A percentile compares a stretch with the other conserved stretches of the same genome.
phyloP scores from a whole-genome alignment of 768 basidiomycete species.

The Kwoniella dendrophila region DNA sequence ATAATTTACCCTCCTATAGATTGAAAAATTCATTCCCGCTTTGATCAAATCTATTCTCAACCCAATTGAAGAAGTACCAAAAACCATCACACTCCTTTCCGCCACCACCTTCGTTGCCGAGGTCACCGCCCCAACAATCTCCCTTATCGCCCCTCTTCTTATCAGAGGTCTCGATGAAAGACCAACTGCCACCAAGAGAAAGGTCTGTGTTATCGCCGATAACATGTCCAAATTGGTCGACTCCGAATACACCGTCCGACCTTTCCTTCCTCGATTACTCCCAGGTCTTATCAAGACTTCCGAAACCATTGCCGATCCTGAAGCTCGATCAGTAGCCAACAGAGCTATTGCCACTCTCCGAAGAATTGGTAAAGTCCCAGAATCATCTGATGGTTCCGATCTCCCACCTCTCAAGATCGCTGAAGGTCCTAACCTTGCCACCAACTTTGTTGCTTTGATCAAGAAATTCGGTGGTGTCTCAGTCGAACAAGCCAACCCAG shows the following conservation, averaged over 20 bases:
- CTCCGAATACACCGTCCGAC: conserved; percentile 89
- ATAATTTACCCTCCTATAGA: conserved; percentile 36
- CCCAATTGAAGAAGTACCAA: conserved; percentile 98
- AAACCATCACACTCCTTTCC: conserved; percentile 90
- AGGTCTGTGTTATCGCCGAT: conserved; percentile 95
- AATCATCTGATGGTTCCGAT: conserved; percentile 80
- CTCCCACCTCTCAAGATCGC: conserved; percentile 80
- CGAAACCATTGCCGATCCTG: conserved; percentile 92
- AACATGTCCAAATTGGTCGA: conserved; percentile 99
- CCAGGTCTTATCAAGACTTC: conserved; percentile 96
- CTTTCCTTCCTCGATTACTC: conserved; percentile 92
- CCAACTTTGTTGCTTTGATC: conserved; percentile 74
- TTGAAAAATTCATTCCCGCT: conserved; percentile 81
- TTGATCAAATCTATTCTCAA: conserved; percentile 97
- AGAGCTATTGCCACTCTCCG: conserved; percentile 94
- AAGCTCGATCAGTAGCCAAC: conserved; percentile 88
- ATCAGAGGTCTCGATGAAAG: conserved; percentile 93
- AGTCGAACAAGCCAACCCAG: conserved; percentile 63
- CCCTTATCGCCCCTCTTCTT: conserved; percentile 94
- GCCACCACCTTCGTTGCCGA: conserved; percentile 99
- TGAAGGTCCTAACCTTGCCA: conserved; percentile 69
- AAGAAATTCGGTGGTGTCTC: conserved; percentile 73
- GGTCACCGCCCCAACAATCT: conserved; percentile 94
- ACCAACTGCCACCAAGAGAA: conserved; percentile 93
- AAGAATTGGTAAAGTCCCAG: conserved; percentile 87